Evolutionary conservation across 768 basidiomycete genomes (phyloP).

Genomic region (Kwoniella bestiolae): DNA sequence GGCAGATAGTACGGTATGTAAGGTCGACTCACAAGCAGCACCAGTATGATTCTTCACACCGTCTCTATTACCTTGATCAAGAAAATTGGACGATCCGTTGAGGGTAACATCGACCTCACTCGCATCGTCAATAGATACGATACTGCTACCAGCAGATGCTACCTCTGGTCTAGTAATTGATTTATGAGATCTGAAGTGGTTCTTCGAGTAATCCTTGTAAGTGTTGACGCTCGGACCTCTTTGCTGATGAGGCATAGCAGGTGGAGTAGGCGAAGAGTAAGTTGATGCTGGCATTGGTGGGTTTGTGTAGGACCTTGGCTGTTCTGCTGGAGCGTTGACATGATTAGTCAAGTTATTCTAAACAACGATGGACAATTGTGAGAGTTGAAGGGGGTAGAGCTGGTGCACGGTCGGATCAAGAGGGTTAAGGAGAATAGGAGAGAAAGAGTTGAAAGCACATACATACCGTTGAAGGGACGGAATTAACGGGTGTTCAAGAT

Average conservation of each 20-base stretch:
- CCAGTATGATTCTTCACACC: neutral
- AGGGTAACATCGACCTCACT: constrained; percentile 11
- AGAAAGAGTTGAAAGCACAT: neutral
- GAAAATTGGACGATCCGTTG: neutral
- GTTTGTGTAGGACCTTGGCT: no score
- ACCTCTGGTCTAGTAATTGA: neutral
- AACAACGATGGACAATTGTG: no score
- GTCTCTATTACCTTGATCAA: neutral
- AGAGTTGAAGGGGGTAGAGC: neutral
- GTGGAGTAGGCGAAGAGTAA: neutral
- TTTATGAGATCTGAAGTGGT: neutral
- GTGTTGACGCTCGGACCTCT: neutral
- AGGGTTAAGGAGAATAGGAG: neutral
- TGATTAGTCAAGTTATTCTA: no score
- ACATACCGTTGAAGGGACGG: neutral
- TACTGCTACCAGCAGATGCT: neutral
- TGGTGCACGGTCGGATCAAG: neutral
- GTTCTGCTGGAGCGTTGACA: neutral
- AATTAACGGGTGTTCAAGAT: no score
- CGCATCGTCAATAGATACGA: neutral
- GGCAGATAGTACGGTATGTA: neutral
- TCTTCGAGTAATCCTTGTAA: neutral
- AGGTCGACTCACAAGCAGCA: neutral
- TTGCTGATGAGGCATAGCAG: neutral
- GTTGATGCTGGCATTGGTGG: neutral